Percentiles rank a stretch among this genome's conserved stretches.
These are phyloP conservation scores for Magnaporthiopsis incrustans DNA, from an alignment of 2,329 filamentous ascomycete species.

Conservation along the genomic window DNA sequence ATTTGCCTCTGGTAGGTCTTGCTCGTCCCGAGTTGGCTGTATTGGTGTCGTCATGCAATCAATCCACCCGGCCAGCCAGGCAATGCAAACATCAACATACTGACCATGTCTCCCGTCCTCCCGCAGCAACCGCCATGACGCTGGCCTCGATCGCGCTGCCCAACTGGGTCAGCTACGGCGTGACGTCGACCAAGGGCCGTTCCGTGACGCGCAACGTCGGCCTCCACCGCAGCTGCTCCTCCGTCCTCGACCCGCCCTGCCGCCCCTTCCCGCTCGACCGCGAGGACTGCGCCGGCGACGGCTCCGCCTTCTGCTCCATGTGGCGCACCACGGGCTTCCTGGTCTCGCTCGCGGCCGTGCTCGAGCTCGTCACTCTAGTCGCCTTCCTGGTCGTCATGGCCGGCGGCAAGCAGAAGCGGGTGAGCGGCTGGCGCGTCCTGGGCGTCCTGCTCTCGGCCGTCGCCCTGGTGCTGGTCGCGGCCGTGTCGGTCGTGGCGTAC, in stretches of 20 bases:
- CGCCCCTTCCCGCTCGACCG: constrained; percentile 54
- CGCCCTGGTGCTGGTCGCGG: constrained; percentile 62
- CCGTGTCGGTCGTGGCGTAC: constrained; percentile 80
- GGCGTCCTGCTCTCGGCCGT: constrained; percentile 57
- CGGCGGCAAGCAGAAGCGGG: constrained; percentile 72
- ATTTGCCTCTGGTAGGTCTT: constrained; percentile 33
- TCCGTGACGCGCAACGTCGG: constrained; percentile 57
- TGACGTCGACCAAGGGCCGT: constrained; percentile 38
- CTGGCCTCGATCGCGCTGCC: constrained; percentile 61
- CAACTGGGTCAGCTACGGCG: constrained; percentile 61
- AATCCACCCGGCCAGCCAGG: not conserved
- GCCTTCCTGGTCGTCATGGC: constrained; percentile 68
- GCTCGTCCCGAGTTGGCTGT: not conserved
- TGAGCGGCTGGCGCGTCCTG: constrained; percentile 75
- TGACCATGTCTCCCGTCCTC: not conserved
- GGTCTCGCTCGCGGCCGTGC: constrained; percentile 74
- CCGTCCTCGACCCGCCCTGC: constrained; percentile 54
- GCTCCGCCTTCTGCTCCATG: constrained; percentile 78
- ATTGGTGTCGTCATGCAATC: not conserved
- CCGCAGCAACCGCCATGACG: constrained; percentile 61
- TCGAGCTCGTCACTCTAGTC: constrained; percentile 74
- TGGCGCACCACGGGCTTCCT: constrained; percentile 71
- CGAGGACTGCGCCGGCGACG: constrained; percentile 53
- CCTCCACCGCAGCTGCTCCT: constrained; percentile 74
- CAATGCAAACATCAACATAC: constrained; percentile 22